Base-by-base conservation (phyloP, 352 stramenopile genomes). In the Phytophthora constricta region DNA sequence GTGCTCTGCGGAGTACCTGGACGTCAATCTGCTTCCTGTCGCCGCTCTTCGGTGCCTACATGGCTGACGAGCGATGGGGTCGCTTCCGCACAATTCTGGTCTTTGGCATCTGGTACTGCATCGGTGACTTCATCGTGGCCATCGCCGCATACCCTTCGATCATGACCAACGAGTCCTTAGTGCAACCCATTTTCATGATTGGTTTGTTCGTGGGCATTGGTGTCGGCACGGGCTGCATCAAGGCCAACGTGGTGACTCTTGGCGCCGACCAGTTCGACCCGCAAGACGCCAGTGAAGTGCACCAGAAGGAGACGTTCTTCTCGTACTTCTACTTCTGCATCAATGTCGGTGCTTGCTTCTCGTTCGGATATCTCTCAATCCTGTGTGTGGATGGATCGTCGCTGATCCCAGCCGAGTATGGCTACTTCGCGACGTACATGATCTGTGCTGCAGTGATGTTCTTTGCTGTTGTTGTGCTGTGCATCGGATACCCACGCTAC, bases 291-390 rank as follows among this genome's bases (percentile, higher is more conserved):
- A 50, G 50, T 7, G 76, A 87, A 62, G 50, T 64, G 23, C 62
- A 71, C 39, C 62, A 82, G 33, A 82, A 88, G 61, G 65, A 79
- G 27, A 83, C 68, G 25, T 94, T 78, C 72, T 94, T 92, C 73
- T 83, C 68, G 51, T 91, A 80, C 62, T 93, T 92, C 61, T 95
- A 95, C 70, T 91, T 73, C 59, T 76, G 62, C 50, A 80, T 92
- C 65, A 94, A 94, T 60, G 62, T 89, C 39, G 85, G 87, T 26
- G 68, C 85, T 8, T 41, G 62, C 19, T 78, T 93, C 49, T 81
- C 77, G 54, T 95, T 89, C 70, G 87, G 74, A 19, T 81, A 91
- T 50, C 72, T 94, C 19, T 82, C 82, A 22, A 82, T 77, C 43
- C 67, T 95, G 23, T 90, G 72, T 39, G 81, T 93, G 31, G 77